These are phyloP conservation scores for Hypomontagnella monticulosa DNA, from an alignment of 495 filamentous ascomycete species.

Conservation along the genomic window DNA sequence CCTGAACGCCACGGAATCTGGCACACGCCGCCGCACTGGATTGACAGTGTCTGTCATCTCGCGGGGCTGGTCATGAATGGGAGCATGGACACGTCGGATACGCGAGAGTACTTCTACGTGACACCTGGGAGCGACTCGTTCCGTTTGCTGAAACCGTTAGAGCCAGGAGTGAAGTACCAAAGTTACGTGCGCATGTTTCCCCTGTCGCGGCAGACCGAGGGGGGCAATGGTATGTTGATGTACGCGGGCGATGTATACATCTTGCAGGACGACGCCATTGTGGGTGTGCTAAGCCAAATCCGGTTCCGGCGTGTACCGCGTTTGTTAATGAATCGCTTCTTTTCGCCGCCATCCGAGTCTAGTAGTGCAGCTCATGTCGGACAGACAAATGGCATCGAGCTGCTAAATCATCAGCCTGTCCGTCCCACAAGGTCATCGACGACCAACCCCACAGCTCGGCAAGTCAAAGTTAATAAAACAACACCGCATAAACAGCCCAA, in stretches of 20 bases:
- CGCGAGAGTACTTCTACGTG: conserved; percentile 63
- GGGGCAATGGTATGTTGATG: too few species aligned
- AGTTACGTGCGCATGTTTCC: conserved; percentile 65
- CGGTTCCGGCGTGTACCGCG: conserved; percentile 29
- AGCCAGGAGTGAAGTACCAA: conserved; percentile 62
- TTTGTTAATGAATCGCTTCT: conserved; percentile 9
- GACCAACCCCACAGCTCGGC: too few species aligned
- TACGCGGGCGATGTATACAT: conserved; percentile 60
- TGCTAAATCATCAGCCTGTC: too few species aligned
- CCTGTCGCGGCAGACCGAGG: conserved; percentile 22
- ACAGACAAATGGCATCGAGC: too few species aligned
- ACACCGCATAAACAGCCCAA: too few species aligned
- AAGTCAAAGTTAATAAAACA: too few species aligned
- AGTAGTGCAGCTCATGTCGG: background rate
- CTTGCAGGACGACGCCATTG: conserved; percentile 61
- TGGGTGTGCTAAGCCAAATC: conserved; percentile 43
- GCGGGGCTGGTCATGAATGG: conserved; percentile 75
- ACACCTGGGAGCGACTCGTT: conserved; percentile 71
- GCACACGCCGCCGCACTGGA: conserved; percentile 66
- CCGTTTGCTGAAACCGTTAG: conserved; percentile 63
- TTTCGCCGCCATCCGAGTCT: background rate
- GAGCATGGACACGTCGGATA: conserved; percentile 55
- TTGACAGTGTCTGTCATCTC: conserved; percentile 64
- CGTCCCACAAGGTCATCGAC: too few species aligned
- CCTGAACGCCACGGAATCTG: conserved; percentile 43